These are phyloP conservation scores for Torrubiella hemipterigena DNA, from an alignment of 2,329 filamentous ascomycete genomes.

Conservation along the genomic window DNA sequence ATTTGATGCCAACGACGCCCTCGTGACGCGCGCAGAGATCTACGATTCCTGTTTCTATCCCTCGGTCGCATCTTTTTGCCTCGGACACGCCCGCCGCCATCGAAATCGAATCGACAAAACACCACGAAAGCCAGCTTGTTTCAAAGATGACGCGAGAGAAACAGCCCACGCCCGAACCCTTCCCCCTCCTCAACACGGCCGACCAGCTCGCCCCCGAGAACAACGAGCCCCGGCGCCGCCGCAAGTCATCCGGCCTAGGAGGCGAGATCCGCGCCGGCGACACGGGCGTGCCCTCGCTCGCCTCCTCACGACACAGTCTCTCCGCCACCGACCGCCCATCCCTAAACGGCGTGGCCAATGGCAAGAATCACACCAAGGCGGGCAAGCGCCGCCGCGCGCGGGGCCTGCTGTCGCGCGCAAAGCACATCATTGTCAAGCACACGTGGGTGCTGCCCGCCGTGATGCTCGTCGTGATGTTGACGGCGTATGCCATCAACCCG, in stretches of 20 bases:
- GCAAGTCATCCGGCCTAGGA: conserved; percentile 44
- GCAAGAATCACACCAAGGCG: conserved; percentile 24
- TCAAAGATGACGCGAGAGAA: too few relatives aligned
- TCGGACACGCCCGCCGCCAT: too few relatives aligned
- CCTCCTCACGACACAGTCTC: conserved; percentile 38
- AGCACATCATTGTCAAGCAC: conserved; percentile 46
- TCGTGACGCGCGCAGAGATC: too few relatives aligned
- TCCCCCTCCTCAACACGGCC: conserved; percentile 39
- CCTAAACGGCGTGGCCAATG: conserved; percentile 3
- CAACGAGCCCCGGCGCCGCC: conserved; percentile 31
- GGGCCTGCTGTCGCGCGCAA: conserved; percentile 31
- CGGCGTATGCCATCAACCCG: conserved; percentile 64
- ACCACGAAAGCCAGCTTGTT: too few relatives aligned
- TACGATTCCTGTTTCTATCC: too few relatives aligned
- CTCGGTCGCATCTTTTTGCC: too few relatives aligned
- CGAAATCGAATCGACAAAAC: too few relatives aligned
- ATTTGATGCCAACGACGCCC: too few relatives aligned
- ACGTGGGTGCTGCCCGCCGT: conserved; percentile 56
- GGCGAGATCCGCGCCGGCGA: conserved; percentile 41
- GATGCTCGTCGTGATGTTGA: conserved; percentile 50
- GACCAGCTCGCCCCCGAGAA: conserved; percentile 30
- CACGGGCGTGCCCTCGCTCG: conserved; percentile 41
- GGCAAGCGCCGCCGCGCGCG: conserved; percentile 45
- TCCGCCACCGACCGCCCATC: conserved; percentile 11
- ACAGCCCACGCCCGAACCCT: conserved; percentile 42